These are phyloP conservation scores for Ophiostoma ulmi DNA, from an alignment of 2,329 filamentous ascomycete species.

Conservation along the genomic window DNA sequence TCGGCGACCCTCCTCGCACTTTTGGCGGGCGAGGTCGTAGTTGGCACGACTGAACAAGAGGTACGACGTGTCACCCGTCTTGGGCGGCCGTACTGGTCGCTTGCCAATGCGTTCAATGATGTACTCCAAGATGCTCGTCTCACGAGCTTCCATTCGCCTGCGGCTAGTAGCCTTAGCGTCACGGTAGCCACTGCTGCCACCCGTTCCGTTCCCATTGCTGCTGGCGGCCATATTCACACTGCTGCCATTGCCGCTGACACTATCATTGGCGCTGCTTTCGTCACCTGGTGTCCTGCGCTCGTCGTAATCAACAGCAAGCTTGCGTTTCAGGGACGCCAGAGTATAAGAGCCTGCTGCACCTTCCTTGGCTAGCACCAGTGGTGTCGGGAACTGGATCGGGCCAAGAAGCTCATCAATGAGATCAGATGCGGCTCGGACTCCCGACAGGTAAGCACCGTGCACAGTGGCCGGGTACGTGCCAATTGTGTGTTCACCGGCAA, in stretches of 20 bases:
- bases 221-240: slow-evolving; percentile 18
- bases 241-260: slow-evolving; percentile 16
- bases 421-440: slow-evolving; percentile 81
- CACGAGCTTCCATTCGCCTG: slow-evolving; percentile 53
- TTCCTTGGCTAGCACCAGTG: slow-evolving; percentile 66
- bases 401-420: slow-evolving; percentile 76
- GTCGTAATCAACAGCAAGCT: slow-evolving; percentile 32
- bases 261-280: slow-evolving; percentile 4
- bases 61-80: slow-evolving; percentile 78
- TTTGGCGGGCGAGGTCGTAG: slow-evolving; percentile 56
- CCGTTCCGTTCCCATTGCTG: slow-evolving; percentile 30
- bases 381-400: slow-evolving; percentile 69
- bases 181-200: slow-evolving; percentile 37
- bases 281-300: not conserved
- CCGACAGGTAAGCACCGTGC: slow-evolving; percentile 92
- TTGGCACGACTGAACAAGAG: slow-evolving; percentile 79
- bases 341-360: slow-evolving; percentile 29
- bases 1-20: slow-evolving; percentile 61
- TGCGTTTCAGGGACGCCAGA: slow-evolving; percentile 47
- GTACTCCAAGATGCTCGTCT: slow-evolving; percentile 49
- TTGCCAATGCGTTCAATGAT: slow-evolving; percentile 61
- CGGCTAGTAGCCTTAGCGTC: slow-evolving; percentile 35
- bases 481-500: slow-evolving; percentile 94
- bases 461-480: slow-evolving; percentile 95
- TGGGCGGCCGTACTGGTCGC: slow-evolving; percentile 64